Conservation (phyloP, 306 rosid species). For the Inga laurina region DNA sequence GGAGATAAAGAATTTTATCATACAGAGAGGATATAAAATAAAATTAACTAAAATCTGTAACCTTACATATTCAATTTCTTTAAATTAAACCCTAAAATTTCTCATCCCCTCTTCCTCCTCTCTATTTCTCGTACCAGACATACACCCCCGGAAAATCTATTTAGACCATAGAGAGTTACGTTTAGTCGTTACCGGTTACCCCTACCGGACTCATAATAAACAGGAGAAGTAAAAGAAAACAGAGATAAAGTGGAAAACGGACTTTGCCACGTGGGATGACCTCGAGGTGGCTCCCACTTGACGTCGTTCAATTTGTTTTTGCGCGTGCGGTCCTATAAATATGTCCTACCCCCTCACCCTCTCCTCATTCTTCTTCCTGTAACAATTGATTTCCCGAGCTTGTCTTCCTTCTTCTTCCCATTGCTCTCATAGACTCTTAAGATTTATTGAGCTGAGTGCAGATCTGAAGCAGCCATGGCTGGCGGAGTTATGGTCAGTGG, state of each 20-base stretch:
- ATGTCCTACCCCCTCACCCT: neutral
- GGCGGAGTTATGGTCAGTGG: neutral
- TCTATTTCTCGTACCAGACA: too few relatives aligned
- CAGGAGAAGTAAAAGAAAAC: too few relatives aligned
- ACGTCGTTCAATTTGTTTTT: neutral
- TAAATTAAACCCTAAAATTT: too few relatives aligned
- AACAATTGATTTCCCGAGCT: neutral
- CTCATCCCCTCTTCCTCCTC: too few relatives aligned
- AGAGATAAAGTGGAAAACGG: neutral
- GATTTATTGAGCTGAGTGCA: neutral
- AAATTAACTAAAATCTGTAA: too few relatives aligned
- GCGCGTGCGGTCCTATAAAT: slow-evolving; percentile 17
- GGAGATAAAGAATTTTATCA: too few relatives aligned
- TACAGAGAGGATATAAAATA: too few relatives aligned
- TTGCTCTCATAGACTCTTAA: too few relatives aligned
- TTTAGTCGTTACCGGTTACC: neutral
- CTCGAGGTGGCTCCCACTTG: neutral
- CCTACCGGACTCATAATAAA: neutral
- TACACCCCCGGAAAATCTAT: too few relatives aligned
- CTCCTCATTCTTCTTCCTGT: neutral
- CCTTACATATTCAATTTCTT: too few relatives aligned
- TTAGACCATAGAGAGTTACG: neutral
- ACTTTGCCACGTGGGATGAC: slow-evolving; percentile 7
- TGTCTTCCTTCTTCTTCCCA: neutral
- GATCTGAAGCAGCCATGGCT: neutral